Base-by-base conservation (phyloP, 495 filamentous ascomycete genomes). In the Podospora pseudoanserina region DNA sequence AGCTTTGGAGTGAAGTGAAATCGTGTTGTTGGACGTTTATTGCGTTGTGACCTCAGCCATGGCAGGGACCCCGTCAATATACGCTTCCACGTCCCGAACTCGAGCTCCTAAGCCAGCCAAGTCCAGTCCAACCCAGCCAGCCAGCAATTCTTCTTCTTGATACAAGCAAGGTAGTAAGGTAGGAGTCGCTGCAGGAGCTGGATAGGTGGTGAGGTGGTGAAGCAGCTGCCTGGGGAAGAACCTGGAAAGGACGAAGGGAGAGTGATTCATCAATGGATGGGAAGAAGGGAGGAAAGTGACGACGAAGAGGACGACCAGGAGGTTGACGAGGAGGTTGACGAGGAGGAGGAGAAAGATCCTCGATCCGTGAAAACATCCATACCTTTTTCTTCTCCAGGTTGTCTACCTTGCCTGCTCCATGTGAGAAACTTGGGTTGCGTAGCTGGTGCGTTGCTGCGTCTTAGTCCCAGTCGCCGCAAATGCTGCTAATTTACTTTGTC, bases 401-500 rank as follows among this genome's bases (percentile, higher is more conserved):
- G 30, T 32, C 55, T 18, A 23, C 5, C 7, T 13, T 26, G 55
- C 68, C 56, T 61, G 62, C 75, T 76, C 75, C 75, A 75, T 75
- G 75, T 73, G 73, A 75, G 32, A 32, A 49, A 63, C 65, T 71
- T 70, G 74, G 18, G 74, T 76, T 74, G 72, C 71, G 71, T 68
- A 70, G 72, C 68, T 70, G 74, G 65, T 72, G 69, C 59, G 67
- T 71, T 68, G 68, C 68, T 74, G 67, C 68, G 73, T 71, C 67
- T 76, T 72, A 75, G 72, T 72, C 68, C 73, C 66, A 66, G 74
- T 76, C 73, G 74, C 74, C 73, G 74, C 74, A 73, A 77, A 73
- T 77, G 71, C 71, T 77, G 73, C 71, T 77, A 72, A 73, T 77
- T 75, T 75, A 73, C 73, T 77, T 75, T 77, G 71, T 75, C 73